Conservation (phyloP, 257 asterid genomes). For the Forsythia viridissima region DNA sequence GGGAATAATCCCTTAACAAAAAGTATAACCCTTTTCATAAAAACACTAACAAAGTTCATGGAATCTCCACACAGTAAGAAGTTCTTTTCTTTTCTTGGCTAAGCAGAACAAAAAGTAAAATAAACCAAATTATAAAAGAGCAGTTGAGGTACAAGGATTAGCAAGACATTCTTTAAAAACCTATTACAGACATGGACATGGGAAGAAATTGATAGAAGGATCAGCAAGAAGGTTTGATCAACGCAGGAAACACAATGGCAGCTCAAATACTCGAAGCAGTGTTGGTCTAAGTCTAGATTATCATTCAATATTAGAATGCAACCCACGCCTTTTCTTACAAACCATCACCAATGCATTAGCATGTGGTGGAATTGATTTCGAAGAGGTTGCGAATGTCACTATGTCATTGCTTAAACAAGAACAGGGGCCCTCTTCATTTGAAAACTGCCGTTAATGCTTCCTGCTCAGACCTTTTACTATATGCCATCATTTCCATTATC, state of each 20-base stretch:
- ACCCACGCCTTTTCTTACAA: slow-evolving; percentile 43
- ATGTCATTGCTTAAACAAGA: slow-evolving; percentile 33
- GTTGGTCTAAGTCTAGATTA: slow-evolving; percentile 42
- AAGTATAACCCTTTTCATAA: neutral
- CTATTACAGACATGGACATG: neutral
- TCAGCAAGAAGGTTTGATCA: slow-evolving; percentile 50
- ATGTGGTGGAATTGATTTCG: slow-evolving; percentile 28
- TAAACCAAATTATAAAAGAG: neutral
- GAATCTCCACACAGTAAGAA: neutral
- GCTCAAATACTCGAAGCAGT: neutral
- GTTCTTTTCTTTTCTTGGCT: neutral
- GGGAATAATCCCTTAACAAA: too few species aligned
- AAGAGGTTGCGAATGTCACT: slow-evolving; percentile 46
- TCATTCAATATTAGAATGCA: slow-evolving; percentile 42
- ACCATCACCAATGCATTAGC: slow-evolving; percentile 33
- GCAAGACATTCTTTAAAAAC: neutral
- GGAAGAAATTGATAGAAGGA: slow-evolving; percentile 18
- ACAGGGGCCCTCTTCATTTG: slow-evolving; percentile 45
- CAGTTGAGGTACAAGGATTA: neutral
- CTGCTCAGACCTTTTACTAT: slow-evolving; percentile 52
- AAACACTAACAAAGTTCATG: neutral
- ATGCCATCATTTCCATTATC: slow-evolving; percentile 38
- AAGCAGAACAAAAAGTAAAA: neutral
- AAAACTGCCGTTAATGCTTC: slow-evolving; percentile 22
- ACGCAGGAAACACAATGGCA: slow-evolving; percentile 30